Base-by-base conservation (phyloP, 208 protist species). In the Trypanosoma scelopori region DNA sequence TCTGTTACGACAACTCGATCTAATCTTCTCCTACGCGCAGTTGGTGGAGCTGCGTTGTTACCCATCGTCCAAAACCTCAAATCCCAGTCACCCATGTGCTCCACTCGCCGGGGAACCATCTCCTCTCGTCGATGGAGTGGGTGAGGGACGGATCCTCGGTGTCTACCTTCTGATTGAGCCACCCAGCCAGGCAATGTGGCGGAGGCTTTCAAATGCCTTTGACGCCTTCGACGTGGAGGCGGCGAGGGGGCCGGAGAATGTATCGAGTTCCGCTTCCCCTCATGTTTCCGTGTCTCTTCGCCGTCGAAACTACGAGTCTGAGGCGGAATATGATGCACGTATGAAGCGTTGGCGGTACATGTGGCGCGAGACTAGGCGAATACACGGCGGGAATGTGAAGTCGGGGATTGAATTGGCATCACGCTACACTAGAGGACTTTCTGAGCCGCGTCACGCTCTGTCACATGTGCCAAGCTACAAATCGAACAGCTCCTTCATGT, bases 81-180 rank as follows among this genome's bases (percentile, higher is more conserved):
- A 0, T 12, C 1, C 5, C 2, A 22, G 53, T 55, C 64, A 69
- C 20, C 64, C 53, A 46, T 69, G 64, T 27, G 45, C 43, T 11
- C 60, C 48, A 16, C 35, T 43, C 20, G 4, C 22, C 15, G 16
- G 13, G 11, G 42, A n/a, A 16, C 6, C 9, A 23, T 47, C 47
- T 28, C 18, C 47, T 28, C 18, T 59, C 2, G 32, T 16, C 5
- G 32, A 60, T 46, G 35, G 23, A 15, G 0, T 6, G 25, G 4
- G 23, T 2, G 16, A 45, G 1, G 59, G 68, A 25, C 22, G 45
- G 22, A 67, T 53, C 20, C 61, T 79, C 25, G 74, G 74, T 42
- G 62, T 64, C 0, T 79, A 79, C 65, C 61, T 79, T 41, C 2
- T 63, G 7, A 30, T 79, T 13, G 74, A 79, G 49, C 46, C 55